Evolutionary conservation across 371 early-diverging fungal species (phyloP).

Genomic region (Mucor racemosus): DNA sequence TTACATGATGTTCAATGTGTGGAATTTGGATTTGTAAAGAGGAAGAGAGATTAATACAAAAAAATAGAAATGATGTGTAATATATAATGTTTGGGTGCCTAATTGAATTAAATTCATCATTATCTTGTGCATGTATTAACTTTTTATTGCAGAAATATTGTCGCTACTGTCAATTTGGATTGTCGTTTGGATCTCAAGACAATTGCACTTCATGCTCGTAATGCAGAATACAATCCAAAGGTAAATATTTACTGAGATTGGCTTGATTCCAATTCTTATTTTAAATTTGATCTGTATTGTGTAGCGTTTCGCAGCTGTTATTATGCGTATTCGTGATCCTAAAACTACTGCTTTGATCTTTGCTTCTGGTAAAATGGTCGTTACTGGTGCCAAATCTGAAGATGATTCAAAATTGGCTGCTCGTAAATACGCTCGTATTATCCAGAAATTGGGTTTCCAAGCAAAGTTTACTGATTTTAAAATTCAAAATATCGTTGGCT

Average conservation of each 20-base stretch:
- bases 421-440: slow-evolving; percentile 99
- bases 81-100: neutral
- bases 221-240: slow-evolving; percentile 99
- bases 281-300: neutral
- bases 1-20: neutral
- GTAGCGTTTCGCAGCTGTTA: slow-evolving; percentile 99
- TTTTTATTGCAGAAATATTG: slow-evolving; percentile 86
- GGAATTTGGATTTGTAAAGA: neutral
- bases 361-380: slow-evolving; percentile 99
- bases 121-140: neutral
- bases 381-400: slow-evolving; percentile 97
- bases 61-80: slow-evolving; percentile 3
- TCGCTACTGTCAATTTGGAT: slow-evolving; percentile 99
- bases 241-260: slow-evolving; percentile 50
- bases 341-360: slow-evolving; percentile 99
- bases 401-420: slow-evolving; percentile 98
- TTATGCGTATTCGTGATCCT: slow-evolving; percentile 99
- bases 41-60: neutral
- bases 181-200: slow-evolving; percentile 99
- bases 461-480: slow-evolving; percentile 99
- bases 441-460: slow-evolving; percentile 99
- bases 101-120: neutral
- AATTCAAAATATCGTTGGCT: slow-evolving; percentile 99
- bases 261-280: neutral
- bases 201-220: slow-evolving; percentile 99